phyloP scores from a whole-genome alignment of 2,329 filamentous ascomycete species.

The Verticillium tricorpus region DNA sequence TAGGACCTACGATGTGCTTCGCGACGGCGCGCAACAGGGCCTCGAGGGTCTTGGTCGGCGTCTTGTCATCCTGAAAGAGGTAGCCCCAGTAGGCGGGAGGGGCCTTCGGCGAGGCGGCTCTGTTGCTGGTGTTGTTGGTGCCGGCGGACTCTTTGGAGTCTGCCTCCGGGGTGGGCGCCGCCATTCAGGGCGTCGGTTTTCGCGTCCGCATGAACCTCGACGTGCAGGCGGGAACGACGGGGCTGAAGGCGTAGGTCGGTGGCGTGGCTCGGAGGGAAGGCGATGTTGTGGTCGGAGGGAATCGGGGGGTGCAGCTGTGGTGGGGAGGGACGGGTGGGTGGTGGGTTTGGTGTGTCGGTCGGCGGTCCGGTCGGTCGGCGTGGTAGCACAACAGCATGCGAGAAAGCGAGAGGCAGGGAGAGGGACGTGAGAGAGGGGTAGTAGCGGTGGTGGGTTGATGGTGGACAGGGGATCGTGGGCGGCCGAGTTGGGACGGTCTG shows the following conservation, averaged over 20 bases:
- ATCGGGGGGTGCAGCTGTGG: not conserved
- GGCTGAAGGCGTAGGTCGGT: not conserved
- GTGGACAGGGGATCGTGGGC: not conserved
- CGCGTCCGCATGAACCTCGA: not conserved
- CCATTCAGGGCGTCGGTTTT: slow-evolving; percentile 9
- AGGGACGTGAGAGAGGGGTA: not conserved
- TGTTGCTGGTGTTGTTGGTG: slow-evolving; percentile 1
- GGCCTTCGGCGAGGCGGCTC: not conserved
- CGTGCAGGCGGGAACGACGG: not conserved
- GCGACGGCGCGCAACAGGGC: slow-evolving; percentile 66
- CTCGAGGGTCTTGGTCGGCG: slow-evolving; percentile 61
- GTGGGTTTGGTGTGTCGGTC: not conserved
- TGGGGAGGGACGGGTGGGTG: not conserved
- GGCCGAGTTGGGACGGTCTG: not conserved
- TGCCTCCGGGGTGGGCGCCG: slow-evolving; percentile 12
- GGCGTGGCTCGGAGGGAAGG: not conserved
- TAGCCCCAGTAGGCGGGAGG: slow-evolving; percentile 49
- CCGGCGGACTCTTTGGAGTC: slow-evolving; percentile 13
- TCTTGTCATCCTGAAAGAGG: slow-evolving; percentile 65
- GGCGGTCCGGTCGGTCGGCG: not conserved
- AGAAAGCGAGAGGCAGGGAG: slow-evolving; percentile 1
- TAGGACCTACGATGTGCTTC: slow-evolving; percentile 60
- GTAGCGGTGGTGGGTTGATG: not conserved
- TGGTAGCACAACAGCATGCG: not conserved
- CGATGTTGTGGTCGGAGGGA: not conserved